Percentiles rank a stretch among this genome's conserved stretches.
Evolutionary conservation across 441 rosid genomes (phyloP).

Genomic region (Erysimum pusillum): DNA sequence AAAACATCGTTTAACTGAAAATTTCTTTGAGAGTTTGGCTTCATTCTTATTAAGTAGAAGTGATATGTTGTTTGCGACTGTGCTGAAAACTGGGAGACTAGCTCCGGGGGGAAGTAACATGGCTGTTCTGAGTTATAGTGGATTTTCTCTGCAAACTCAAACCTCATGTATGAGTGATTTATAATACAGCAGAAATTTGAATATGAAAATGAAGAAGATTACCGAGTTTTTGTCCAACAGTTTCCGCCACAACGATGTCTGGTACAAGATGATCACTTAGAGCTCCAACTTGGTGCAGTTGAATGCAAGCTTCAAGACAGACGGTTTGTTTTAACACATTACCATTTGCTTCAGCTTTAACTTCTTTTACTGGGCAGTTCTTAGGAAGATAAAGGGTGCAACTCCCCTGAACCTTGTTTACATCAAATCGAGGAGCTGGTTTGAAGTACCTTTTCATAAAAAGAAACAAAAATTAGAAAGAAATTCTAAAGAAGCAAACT

Average conservation of each 20-base stretch:
- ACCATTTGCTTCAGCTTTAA: conserved; percentile 53
- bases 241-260: conserved; percentile 69
- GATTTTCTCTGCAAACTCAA: conserved; percentile 54
- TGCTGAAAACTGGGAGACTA: conserved; percentile 51
- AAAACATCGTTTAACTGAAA: conserved; percentile 58
- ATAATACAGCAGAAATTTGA: conserved; percentile 18
- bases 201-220: conserved; percentile 44
- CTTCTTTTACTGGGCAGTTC: conserved; percentile 66
- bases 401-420: conserved; percentile 54
- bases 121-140: conserved; percentile 67
- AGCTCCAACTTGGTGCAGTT: conserved; percentile 75
- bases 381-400: conserved; percentile 79
- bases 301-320: conserved; percentile 90
- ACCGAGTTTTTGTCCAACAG: conserved; percentile 49
- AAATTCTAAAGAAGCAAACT: neutral
- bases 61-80: conserved; percentile 48
- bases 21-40: conserved; percentile 51
- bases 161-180: conserved; percentile 19
- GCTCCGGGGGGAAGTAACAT: conserved; percentile 75
- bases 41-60: conserved; percentile 69
- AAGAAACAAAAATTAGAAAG: conserved; percentile 19
- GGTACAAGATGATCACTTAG: conserved; percentile 90
- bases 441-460: conserved; percentile 70
- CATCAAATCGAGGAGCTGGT: conserved; percentile 72
- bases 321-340: conserved; percentile 68